phyloP scores from a whole-genome alignment of 805 yeast genomes.

The Metahyphopichia silvanorum region DNA sequence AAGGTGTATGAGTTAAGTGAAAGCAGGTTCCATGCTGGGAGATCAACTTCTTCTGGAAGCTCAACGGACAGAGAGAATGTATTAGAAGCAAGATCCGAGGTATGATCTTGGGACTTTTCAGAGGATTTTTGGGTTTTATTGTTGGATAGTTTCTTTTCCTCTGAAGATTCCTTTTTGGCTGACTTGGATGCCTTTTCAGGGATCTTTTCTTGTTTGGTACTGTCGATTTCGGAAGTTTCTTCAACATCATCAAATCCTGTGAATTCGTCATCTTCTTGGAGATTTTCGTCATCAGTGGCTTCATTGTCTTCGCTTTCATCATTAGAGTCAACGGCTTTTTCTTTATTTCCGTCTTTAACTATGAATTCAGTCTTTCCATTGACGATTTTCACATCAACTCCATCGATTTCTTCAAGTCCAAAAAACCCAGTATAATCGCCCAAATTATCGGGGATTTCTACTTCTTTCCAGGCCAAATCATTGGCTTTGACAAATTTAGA shows the following conservation, averaged over 20 bases:
- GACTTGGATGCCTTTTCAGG: conserved; percentile 1
- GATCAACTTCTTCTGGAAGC: conserved; percentile 33
- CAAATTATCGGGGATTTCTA: conserved; percentile 75
- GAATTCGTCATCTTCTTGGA: conserved; percentile 15
- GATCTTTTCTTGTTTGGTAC: too few species aligned
- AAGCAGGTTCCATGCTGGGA: conserved; percentile 60
- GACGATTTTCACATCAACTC: conserved; percentile 76
- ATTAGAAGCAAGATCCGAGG: conserved; percentile 21
- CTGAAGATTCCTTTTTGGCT: conserved; percentile 1
- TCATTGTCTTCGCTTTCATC: conserved; percentile 15
- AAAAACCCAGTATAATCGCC: conserved; percentile 89
- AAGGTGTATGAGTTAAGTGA: conserved; percentile 53
- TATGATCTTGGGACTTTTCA: conserved; percentile 7
- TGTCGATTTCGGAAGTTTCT: conserved; percentile 1
- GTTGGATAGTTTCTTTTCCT: conserved; percentile 1
- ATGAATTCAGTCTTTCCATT: conserved; percentile 64
- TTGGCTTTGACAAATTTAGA: conserved; percentile 46
- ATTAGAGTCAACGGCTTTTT: conserved; percentile 15
- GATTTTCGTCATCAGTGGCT: conserved; percentile 12
- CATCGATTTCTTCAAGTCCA: conserved; percentile 92
- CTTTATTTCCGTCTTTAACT: conserved; percentile 25
- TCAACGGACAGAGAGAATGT: conserved; percentile 24
- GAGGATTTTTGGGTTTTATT: neutral
- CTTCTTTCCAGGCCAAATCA: conserved; percentile 72
- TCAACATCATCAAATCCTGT: conserved; percentile 15